phyloP scores from a whole-genome alignment of 345 rosid species.

The Populus deltoides region DNA sequence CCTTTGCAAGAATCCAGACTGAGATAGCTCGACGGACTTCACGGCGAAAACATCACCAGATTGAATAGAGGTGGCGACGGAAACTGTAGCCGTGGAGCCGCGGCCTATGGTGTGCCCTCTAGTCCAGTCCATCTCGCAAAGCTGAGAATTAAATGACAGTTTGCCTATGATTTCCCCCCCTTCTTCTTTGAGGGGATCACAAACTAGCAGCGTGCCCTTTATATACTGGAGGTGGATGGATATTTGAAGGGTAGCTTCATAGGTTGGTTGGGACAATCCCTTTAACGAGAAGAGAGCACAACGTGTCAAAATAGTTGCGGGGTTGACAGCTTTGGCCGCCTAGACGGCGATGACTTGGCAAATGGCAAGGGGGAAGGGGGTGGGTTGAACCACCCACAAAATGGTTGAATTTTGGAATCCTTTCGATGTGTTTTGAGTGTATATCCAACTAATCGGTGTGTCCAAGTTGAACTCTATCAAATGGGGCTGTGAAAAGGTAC shows the following conservation, averaged over 20 bases:
- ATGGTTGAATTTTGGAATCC: slow-evolving; percentile 5
- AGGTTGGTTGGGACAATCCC: slow-evolving; percentile 27
- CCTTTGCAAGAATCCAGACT: slow-evolving; percentile 48
- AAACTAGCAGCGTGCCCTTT: neutral
- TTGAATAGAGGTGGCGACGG: slow-evolving; percentile 35
- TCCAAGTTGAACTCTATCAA: neutral
- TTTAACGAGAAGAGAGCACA: slow-evolving; percentile 19
- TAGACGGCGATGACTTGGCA: slow-evolving; percentile 19
- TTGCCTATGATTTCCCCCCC: no score
- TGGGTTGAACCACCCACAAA: slow-evolving; percentile 29
- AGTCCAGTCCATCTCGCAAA: slow-evolving; percentile 55
- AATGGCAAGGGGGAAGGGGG: neutral
- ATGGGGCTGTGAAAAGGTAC: neutral
- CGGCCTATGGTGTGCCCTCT: slow-evolving; percentile 61
- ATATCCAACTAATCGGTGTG: neutral
- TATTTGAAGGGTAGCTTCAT: slow-evolving; percentile 1
- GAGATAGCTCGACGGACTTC: slow-evolving; percentile 49
- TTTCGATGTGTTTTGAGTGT: neutral
- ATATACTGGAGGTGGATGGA: neutral
- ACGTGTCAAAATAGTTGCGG: slow-evolving; percentile 26
- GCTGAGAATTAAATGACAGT: neutral
- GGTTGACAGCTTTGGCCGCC: slow-evolving; percentile 2
- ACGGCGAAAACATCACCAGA: slow-evolving; percentile 56
- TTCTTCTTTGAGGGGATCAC: neutral
- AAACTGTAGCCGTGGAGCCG: slow-evolving; percentile 78